Evolutionary conservation across 148 eudicot species (phyloP).

Genomic region (Vaccinium myrtillus): DNA sequence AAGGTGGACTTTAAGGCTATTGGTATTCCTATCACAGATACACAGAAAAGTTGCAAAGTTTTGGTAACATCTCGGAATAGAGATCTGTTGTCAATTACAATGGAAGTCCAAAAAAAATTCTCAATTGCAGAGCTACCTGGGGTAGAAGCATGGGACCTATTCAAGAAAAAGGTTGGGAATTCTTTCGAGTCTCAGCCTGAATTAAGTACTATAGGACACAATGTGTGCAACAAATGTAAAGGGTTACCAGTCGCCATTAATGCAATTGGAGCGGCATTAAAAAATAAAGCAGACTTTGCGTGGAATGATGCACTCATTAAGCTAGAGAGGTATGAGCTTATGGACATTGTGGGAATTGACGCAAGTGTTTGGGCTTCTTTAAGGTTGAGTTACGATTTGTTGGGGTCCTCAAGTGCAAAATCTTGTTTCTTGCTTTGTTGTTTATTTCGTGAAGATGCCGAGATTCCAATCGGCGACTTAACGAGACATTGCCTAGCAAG

Average conservation of each 20-base stretch:
- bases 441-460: background rate
- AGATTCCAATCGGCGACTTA: slow-evolving; percentile 3
- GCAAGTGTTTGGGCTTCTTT: background rate
- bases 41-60: too few relatives aligned
- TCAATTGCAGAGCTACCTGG: background rate
- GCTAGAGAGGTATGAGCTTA: background rate
- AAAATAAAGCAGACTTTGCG: background rate
- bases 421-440: slow-evolving; percentile 6
- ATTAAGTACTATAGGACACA: background rate
- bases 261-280: slow-evolving; percentile 11
- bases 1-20: too few relatives aligned
- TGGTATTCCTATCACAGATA: too few relatives aligned
- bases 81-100: too few relatives aligned
- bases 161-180: background rate
- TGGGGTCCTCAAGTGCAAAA: background rate
- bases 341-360: background rate
- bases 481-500: slow-evolving; percentile 2
- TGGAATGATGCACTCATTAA: slow-evolving; percentile 10
- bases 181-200: background rate
- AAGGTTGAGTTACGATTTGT: slow-evolving; percentile 2
- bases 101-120: background rate
- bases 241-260: slow-evolving; percentile 14
- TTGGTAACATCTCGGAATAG: too few relatives aligned
- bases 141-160: background rate
- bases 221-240: slow-evolving; percentile 14